Evolutionary conservation across 805 yeast genomes (phyloP), one percentile per base, ranked within the genome.

Genomic region (Metschnikowia rubicola): DNA sequence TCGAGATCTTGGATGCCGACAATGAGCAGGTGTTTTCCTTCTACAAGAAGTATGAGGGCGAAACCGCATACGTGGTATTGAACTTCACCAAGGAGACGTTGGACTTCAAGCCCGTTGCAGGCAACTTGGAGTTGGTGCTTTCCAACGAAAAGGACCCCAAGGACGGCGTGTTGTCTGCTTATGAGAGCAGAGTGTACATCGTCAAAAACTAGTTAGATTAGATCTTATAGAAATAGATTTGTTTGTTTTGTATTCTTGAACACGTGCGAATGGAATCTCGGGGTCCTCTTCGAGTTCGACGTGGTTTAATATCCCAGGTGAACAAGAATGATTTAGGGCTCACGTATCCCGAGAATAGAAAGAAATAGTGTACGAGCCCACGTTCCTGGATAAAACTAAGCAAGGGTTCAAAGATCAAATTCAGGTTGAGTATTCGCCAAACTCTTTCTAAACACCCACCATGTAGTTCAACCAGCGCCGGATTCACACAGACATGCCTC

Each of bases 131-230:
- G 21, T 62, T 73, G 48, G 52, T 72, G 9, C 60, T 59, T 46
- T 53, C 70, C 15, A 70, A 73, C 48, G 63, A 59, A 32, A 59
- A 57, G n/a, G 53, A 56, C 1, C 48, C 47, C 26, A 59, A 56
- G 12, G 64, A 56, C 12, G 49, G 51, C 32, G 50, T 53, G 21
- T 67, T 76, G 55, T 54, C 61, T 39, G 73, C 79, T 35, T 75
- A 70, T 60, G 80, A 75, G 57, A 76, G 73, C 11, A 70, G 79
- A 62, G 59, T 73, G 11, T 74, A 71, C 60, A 41, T 62, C 35
- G 58, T 58, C 21, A 48, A 51, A 32, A 44, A 48, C 29, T 47
- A 36, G 37, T 19, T 8, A 15, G 10, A 26, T 21, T 12, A 3
- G 10, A 15, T 11, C 7, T 37, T 37, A 37, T 37, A 37, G 39